Evolutionary conservation across 225 moss, liverwort and hornwort species (phyloP).

Genomic region (Polytrichum formosum): DNA sequence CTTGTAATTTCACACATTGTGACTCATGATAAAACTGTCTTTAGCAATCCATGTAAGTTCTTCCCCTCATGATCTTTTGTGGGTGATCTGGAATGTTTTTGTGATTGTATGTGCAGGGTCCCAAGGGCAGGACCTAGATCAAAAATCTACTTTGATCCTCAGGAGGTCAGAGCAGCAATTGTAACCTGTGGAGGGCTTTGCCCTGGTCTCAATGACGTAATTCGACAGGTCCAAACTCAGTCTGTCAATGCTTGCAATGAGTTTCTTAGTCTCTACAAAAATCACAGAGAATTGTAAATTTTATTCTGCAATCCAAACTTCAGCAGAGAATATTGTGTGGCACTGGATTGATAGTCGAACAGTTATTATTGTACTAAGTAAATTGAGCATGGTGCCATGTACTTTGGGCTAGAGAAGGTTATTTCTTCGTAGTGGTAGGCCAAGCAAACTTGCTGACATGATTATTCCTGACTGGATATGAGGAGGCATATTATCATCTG

Average conservation of each 20-base stretch:
- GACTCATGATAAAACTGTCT: too few relatives aligned
- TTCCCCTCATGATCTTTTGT: too few relatives aligned
- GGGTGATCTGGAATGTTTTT: neutral
- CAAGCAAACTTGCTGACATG: too few relatives aligned
- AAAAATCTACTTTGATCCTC: slow-evolving; percentile 66
- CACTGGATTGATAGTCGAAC: too few relatives aligned
- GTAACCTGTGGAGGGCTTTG: slow-evolving; percentile 96
- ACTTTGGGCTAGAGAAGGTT: too few relatives aligned
- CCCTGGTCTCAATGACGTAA: slow-evolving; percentile 95
- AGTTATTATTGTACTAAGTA: too few relatives aligned
- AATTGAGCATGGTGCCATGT: too few relatives aligned
- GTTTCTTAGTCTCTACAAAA: neutral
- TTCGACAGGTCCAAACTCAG: slow-evolving; percentile 60
- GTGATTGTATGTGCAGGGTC: slow-evolving; percentile 52
- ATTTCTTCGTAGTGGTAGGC: too few relatives aligned
- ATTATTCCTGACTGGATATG: too few relatives aligned
- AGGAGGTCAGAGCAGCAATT: slow-evolving; percentile 80
- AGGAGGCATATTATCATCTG: too few relatives aligned
- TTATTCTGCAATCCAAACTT: neutral
- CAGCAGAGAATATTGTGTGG: too few relatives aligned
- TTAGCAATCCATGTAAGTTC: too few relatives aligned
- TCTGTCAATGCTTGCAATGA: neutral
- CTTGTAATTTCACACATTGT: neutral
- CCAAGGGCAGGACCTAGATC: slow-evolving; percentile 86
- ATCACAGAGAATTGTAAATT: neutral